These are phyloP conservation scores for Wickerhamiella parazyma DNA, from an alignment of 805 yeast species.

Conservation along the genomic window DNA sequence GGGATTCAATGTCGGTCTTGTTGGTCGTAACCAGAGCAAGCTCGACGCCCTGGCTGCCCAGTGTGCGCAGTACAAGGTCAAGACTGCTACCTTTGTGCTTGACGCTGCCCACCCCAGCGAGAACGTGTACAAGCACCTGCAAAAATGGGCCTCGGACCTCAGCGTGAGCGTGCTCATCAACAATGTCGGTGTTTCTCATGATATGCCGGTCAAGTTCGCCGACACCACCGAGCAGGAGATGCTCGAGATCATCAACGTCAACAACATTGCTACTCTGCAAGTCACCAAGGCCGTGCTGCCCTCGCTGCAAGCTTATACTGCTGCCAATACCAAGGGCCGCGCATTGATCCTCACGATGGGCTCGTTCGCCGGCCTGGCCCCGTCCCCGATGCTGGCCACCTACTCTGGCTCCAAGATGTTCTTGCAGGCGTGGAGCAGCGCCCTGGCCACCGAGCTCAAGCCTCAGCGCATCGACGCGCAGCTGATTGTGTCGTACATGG, in stretches of 20 bases:
- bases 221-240: slow-evolving; percentile 69
- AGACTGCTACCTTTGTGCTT: slow-evolving; percentile 55
- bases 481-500: slow-evolving; percentile 72
- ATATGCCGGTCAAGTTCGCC: slow-evolving; percentile 84
- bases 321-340: slow-evolving; percentile 23
- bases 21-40: slow-evolving; percentile 73
- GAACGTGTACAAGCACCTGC: slow-evolving; percentile 42
- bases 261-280: slow-evolving; percentile 69
- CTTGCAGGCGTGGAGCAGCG: slow-evolving; percentile 82
- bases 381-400: slow-evolving; percentile 83
- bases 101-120: slow-evolving; percentile 59
- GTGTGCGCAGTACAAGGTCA: slow-evolving; percentile 39
- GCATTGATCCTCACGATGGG: slow-evolving; percentile 91
- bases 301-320: slow-evolving; percentile 41
- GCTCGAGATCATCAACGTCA: slow-evolving; percentile 68
- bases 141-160: slow-evolving; percentile 30
- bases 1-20: slow-evolving; percentile 71
- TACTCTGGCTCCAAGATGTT: slow-evolving; percentile 96
- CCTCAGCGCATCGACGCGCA: slow-evolving; percentile 69
- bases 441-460: slow-evolving; percentile 74
- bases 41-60: slow-evolving; percentile 53
- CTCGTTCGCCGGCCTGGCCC: slow-evolving; percentile 87
- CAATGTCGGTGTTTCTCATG: slow-evolving; percentile 90
- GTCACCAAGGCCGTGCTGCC: slow-evolving; percentile 76
- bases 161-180: slow-evolving; percentile 64